Conservation (phyloP, 2,329 filamentous ascomycete species). For the Aspergillus uvarum region DNA sequence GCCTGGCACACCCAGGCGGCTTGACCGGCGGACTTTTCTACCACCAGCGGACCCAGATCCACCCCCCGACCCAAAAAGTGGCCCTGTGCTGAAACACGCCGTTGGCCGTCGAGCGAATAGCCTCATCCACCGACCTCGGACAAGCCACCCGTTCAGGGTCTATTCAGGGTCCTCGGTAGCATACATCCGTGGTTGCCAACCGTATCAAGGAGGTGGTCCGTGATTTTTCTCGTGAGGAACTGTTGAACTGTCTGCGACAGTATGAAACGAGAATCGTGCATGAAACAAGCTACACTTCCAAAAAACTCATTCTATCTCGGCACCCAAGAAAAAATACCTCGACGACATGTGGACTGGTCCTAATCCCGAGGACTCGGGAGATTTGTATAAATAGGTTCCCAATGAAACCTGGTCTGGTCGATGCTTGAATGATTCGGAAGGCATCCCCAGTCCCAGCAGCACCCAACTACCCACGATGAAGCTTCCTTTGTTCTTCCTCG, state of each 20-base stretch:
- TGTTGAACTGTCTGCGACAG: neutral
- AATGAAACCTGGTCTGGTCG: neutral
- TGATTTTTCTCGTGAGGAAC: neutral
- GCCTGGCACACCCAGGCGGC: neutral
- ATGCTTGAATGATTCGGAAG: neutral
- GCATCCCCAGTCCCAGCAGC: neutral
- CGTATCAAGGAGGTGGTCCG: neutral
- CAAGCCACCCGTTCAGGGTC: neutral
- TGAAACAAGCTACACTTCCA: neutral
- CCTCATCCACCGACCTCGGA: neutral
- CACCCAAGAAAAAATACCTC: neutral
- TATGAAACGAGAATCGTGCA: neutral
- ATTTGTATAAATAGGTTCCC: neutral
- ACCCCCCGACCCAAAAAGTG: neutral
- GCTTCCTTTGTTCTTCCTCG: neutral
- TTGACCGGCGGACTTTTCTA: neutral
- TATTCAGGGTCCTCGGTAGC: neutral
- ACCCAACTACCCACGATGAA: neutral
- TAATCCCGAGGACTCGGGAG: neutral
- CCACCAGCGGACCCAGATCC: neutral
- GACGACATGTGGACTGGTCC: neutral
- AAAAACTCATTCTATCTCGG: neutral
- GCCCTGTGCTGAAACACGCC: conserved; percentile 1
- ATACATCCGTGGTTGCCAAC: neutral
- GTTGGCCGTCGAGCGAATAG: neutral